Evolutionary conservation across 2,329 filamentous ascomycete genomes (phyloP).

Genomic region (Cladophialophora chaetospira): DNA sequence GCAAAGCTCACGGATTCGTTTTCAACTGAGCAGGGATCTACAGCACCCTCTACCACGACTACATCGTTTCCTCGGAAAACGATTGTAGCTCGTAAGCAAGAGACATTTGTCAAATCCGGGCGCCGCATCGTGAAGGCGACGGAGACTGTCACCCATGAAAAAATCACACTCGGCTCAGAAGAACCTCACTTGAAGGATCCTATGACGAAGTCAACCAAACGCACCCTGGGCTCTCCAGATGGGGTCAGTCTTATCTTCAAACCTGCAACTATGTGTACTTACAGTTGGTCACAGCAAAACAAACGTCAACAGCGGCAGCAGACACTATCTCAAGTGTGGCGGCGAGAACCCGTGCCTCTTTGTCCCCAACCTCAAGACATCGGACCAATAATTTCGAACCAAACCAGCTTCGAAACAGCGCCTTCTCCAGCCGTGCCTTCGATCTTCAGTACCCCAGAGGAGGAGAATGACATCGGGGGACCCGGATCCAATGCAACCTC

Average conservation of each 20-base stretch:
- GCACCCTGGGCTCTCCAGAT: slow-evolving; percentile 14
- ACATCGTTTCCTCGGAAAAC: not conserved
- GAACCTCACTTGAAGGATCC: slow-evolving; percentile 21
- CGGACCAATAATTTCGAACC: not conserved
- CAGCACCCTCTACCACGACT: not conserved
- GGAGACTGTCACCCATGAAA: too few relatives aligned
- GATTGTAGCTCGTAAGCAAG: not conserved
- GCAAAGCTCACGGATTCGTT: slow-evolving; percentile 35
- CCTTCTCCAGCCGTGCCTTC: slow-evolving; percentile 15
- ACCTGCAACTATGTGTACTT: not conserved
- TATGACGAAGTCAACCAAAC: slow-evolving; percentile 11
- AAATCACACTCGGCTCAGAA: not conserved
- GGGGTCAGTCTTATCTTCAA: slow-evolving; percentile 6
- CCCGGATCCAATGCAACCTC: slow-evolving; percentile 17
- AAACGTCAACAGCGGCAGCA: slow-evolving; percentile 17
- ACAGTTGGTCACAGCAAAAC: slow-evolving; percentile 13
- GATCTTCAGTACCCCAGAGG: slow-evolving; percentile 16
- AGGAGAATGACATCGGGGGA: not conserved
- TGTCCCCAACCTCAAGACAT: not conserved
- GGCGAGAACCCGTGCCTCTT: not conserved
- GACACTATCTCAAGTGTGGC: slow-evolving; percentile 6
- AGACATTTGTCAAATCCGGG: not conserved
- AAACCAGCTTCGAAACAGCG: slow-evolving; percentile 18
- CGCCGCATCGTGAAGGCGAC: not conserved
- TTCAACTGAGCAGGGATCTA: slow-evolving; percentile 2